A percentile compares a stretch with the other conserved stretches of the same genome.
Conservation (phyloP, 2,329 filamentous ascomycete species). For the Curvularia sp. region DNA sequence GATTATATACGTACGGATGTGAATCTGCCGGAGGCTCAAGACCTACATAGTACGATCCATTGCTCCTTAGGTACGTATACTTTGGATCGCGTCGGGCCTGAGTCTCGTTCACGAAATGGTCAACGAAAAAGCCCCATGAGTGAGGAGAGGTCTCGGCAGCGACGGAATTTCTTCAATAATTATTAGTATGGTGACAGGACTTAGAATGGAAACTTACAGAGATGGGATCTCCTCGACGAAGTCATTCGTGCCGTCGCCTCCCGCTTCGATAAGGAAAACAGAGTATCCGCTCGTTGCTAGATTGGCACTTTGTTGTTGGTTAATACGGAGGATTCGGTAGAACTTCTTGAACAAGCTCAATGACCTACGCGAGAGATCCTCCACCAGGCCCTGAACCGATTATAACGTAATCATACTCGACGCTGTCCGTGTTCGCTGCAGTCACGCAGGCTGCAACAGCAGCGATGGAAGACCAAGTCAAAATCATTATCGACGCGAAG, state of each 20-base stretch:
- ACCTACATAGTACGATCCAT: slow-evolving; percentile 1
- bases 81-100: slow-evolving; percentile 1
- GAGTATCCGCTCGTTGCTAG: slow-evolving; percentile 1
- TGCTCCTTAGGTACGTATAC: neutral
- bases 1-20: neutral
- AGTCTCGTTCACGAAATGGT: slow-evolving; percentile 1
- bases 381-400: neutral
- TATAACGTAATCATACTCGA: neutral
- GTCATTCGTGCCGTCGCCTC: neutral
- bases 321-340: neutral
- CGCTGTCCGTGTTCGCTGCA: neutral
- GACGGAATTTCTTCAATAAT: neutral
- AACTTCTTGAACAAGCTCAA: neutral
- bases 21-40: neutral
- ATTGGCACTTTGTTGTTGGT: neutral
- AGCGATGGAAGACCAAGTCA: neutral
- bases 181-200: neutral
- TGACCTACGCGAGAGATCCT: slow-evolving; percentile 1
- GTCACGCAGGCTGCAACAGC: neutral
- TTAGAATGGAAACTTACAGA: neutral
- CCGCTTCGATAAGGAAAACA: neutral
- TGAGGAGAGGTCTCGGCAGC: neutral
- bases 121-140: slow-evolving; percentile 1
- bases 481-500: neutral
- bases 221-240: neutral